phyloP scores from a whole-genome alignment of 805 yeast genomes.

The Scheffersomyces amazonensis region DNA sequence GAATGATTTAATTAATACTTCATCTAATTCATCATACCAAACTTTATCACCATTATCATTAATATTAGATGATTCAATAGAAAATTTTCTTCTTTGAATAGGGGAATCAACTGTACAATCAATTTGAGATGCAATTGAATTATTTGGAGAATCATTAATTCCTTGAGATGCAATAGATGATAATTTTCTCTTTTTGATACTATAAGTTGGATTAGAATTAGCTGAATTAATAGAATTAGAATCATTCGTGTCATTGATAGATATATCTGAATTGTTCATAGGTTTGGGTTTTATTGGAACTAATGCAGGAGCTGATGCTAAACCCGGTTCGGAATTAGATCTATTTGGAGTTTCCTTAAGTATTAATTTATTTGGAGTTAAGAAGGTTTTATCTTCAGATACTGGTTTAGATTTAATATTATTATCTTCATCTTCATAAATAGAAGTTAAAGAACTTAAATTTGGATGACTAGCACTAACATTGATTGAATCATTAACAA shows the following conservation, averaged over 20 bases:
- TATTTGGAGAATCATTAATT: conserved; percentile 29
- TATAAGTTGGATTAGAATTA: no score
- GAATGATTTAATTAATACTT: conserved; percentile 30
- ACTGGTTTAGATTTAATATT: conserved; percentile 1
- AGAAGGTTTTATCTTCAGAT: conserved; percentile 11
- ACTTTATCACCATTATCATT: conserved; percentile 17
- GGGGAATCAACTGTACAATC: conserved; percentile 30
- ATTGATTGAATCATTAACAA: not conserved
- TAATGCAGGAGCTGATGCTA: conserved; percentile 9
- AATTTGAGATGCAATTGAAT: conserved; percentile 33
- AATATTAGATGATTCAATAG: not conserved
- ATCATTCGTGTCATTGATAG: not conserved
- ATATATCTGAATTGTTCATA: not conserved
- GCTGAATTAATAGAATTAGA: not conserved
- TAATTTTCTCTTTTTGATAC: conserved; percentile 11
- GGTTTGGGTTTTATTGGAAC: conserved; percentile 7
- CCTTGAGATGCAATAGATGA: conserved; percentile 1
- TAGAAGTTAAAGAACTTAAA: conserved; percentile 18
- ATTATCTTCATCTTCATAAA: conserved; percentile 19
- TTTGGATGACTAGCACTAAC: conserved; percentile 6
- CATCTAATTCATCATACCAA: conserved; percentile 37
- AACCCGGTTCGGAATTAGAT: not conserved
- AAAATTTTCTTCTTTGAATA: conserved; percentile 8
- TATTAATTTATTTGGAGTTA: conserved; percentile 32
- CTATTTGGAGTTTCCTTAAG: conserved; percentile 1